These are phyloP conservation scores for Salix caprea DNA, from an alignment of 345 rosid species.

Conservation along the genomic window DNA sequence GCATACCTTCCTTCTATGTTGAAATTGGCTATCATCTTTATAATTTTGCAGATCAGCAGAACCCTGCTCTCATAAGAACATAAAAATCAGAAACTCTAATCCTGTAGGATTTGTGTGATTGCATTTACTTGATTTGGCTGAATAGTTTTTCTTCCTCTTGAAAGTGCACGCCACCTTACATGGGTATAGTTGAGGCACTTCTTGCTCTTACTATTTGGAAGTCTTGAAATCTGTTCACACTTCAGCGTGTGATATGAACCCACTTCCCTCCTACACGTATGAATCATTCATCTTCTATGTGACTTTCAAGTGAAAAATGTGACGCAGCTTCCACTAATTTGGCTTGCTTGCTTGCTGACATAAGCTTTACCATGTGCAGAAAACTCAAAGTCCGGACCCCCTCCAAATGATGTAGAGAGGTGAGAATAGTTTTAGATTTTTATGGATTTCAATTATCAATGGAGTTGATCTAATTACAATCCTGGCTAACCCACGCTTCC, in stretches of 20 bases:
- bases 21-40: neutral
- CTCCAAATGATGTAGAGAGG: slow-evolving; percentile 67
- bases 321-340: neutral
- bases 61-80: neutral
- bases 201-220: neutral
- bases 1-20: neutral
- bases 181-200: neutral
- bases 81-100: neutral
- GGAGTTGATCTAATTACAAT: neutral
- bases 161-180: neutral
- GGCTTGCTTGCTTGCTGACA: neutral
- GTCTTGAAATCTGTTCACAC: neutral
- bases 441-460: neutral
- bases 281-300: neutral
- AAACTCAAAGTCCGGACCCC: slow-evolving; percentile 70
- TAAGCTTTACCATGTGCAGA: slow-evolving; percentile 43
- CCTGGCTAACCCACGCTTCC: slow-evolving; percentile 7
- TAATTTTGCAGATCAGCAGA: neutral
- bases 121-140: neutral
- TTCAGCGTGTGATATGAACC: neutral
- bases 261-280: neutral
- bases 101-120: neutral
- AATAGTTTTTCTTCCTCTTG: neutral
- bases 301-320: slow-evolving; percentile 4
- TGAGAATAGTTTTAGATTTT: slow-evolving; percentile 9